Evolutionary conservation across 169 alveolate species (phyloP).

Genomic region (Cryptosporidium muris): DNA sequence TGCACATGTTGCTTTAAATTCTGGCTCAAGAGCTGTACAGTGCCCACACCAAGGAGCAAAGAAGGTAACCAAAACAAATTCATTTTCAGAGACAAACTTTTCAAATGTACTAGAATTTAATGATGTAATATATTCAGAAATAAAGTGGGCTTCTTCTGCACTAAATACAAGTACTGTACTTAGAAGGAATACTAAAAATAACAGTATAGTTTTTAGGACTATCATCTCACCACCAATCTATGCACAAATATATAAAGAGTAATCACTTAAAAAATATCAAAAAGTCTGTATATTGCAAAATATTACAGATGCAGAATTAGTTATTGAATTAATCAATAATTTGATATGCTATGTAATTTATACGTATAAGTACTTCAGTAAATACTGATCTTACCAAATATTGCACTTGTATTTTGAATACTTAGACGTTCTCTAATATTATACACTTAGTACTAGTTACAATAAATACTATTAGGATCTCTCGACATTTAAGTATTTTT

Average conservation of each 20-base stretch:
- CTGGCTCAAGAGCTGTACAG: slow-evolving; percentile 92
- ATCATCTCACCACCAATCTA: slow-evolving; percentile 1
- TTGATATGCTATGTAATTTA: too few species aligned
- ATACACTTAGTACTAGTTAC: too few species aligned
- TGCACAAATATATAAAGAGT: not conserved
- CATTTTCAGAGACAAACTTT: slow-evolving; percentile 79
- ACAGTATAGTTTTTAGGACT: slow-evolving; percentile 28
- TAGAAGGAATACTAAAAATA: slow-evolving; percentile 27
- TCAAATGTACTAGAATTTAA: slow-evolving; percentile 84
- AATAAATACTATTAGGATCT: too few species aligned
- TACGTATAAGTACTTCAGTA: too few species aligned
- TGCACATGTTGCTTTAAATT: slow-evolving; percentile 87
- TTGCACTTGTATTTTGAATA: too few species aligned
- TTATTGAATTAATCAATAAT: too few species aligned
- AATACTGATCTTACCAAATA: too few species aligned
- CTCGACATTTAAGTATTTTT: too few species aligned
- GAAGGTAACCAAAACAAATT: slow-evolving; percentile 85
- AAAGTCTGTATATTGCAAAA: too few species aligned
- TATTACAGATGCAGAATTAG: too few species aligned
- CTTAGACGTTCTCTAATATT: too few species aligned
- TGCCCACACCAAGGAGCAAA: slow-evolving; percentile 96
- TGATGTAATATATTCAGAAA: slow-evolving; percentile 57
- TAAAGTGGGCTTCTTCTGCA: slow-evolving; percentile 67
- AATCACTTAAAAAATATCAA: too few species aligned
- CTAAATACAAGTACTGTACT: slow-evolving; percentile 9